Conservation (phyloP, 495 filamentous ascomycete species). For the Penicillium riverlandense region DNA sequence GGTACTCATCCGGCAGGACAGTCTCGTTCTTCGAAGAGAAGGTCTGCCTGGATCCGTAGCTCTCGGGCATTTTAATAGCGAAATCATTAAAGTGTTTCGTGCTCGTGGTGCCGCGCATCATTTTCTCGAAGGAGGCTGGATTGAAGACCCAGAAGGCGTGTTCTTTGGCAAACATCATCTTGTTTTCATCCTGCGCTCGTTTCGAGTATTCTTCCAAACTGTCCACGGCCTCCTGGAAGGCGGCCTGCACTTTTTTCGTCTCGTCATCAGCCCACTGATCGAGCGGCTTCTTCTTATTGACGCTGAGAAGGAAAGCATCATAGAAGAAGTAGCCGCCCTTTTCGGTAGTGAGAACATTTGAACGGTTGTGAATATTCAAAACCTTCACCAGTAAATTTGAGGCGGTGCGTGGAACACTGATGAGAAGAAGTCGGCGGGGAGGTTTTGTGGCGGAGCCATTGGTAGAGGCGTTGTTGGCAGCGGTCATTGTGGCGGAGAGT, state of each 20-base stretch:
- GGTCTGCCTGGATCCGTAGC: conserved; percentile 7
- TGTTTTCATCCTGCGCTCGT: conserved; percentile 14
- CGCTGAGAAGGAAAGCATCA: conserved; percentile 1
- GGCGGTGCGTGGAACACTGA: conserved; percentile 35
- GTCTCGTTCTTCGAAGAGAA: conserved; percentile 28
- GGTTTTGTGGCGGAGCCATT: background rate
- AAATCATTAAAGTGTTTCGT: background rate
- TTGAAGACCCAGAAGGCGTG: conserved; percentile 22
- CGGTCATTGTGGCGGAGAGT: background rate
- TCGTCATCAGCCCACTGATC: conserved; percentile 21
- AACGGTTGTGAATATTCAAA: conserved; percentile 30
- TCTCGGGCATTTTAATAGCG: conserved; percentile 1
- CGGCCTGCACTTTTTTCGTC: conserved; percentile 1
- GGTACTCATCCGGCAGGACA: conserved; percentile 29
- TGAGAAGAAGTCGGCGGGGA: conserved; percentile 7
- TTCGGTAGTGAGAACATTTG: conserved; percentile 13
- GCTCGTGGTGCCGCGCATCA: background rate
- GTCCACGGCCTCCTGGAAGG: conserved; percentile 17
- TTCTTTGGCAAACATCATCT: conserved; percentile 34
- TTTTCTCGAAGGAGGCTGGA: conserved; percentile 3
- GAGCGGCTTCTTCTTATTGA: conserved; percentile 9
- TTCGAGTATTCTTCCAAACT: conserved; percentile 17
- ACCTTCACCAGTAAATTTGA: conserved; percentile 34
- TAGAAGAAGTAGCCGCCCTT: conserved; percentile 36
- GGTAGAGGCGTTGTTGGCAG: background rate